These are phyloP conservation scores for Peterozyma xylosa DNA, from an alignment of 805 yeast genomes.

Conservation along the genomic window DNA sequence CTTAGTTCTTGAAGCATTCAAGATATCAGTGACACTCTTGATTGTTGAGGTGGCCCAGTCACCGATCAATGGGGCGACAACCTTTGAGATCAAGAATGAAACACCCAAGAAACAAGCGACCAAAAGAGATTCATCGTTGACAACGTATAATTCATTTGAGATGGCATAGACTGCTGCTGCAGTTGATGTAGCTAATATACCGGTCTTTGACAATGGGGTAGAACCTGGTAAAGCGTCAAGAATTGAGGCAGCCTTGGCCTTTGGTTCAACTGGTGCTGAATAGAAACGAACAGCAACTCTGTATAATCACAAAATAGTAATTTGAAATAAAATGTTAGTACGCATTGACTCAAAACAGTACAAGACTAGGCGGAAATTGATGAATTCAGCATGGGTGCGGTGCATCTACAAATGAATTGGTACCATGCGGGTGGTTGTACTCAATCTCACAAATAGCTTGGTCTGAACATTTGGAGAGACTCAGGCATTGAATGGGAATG, in stretches of 20 bases:
- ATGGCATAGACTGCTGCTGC: slow-evolving; percentile 94
- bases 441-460: too few species aligned
- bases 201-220: slow-evolving; percentile 83
- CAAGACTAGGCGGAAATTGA: too few species aligned
- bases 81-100: slow-evolving; percentile 69
- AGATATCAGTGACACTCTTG: slow-evolving; percentile 69
- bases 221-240: slow-evolving; percentile 92
- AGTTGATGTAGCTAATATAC: slow-evolving; percentile 87
- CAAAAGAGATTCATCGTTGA: slow-evolving; percentile 90
- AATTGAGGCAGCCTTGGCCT: slow-evolving; percentile 83
- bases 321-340: background rate
- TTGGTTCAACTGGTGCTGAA: slow-evolving; percentile 75
- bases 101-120: slow-evolving; percentile 75
- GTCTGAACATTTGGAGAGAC: too few species aligned
- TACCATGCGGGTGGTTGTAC: too few species aligned
- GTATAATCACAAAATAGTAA: background rate
- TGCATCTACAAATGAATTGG: background rate
- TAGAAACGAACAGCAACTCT: slow-evolving; percentile 58
- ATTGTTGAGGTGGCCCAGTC: slow-evolving; percentile 89
- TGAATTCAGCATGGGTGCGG: too few species aligned
- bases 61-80: slow-evolving; percentile 89
- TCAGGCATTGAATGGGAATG: too few species aligned
- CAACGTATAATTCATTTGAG: slow-evolving; percentile 85
- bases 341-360: background rate
- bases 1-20: slow-evolving; percentile 81